Evolutionary conservation across 352 stramenopile genomes (phyloP).

Genomic region (Stramenopiles sp.): DNA sequence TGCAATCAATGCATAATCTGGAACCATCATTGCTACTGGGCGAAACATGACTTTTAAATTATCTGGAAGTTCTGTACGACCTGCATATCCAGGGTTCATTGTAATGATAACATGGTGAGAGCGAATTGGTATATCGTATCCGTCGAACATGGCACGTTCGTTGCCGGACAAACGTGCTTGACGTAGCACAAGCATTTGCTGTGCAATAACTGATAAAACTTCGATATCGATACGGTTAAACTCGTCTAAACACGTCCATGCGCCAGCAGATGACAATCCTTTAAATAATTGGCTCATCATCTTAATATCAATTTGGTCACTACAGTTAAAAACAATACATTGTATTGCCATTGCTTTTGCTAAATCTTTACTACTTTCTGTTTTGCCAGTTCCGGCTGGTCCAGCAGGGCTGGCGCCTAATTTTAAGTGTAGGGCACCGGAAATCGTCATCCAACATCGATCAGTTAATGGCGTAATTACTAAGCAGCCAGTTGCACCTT

Average conservation of each 20-base stretch:
- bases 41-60: slow-evolving; percentile 91
- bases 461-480: slow-evolving; percentile 91
- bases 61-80: slow-evolving; percentile 87
- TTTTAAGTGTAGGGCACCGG: slow-evolving; percentile 90
- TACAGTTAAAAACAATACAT: slow-evolving; percentile 91
- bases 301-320: slow-evolving; percentile 89
- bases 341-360: slow-evolving; percentile 81
- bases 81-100: slow-evolving; percentile 96
- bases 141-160: slow-evolving; percentile 88
- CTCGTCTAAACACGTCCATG: slow-evolving; percentile 94
- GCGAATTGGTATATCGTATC: slow-evolving; percentile 86
- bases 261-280: slow-evolving; percentile 76
- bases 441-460: slow-evolving; percentile 89
- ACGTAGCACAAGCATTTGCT: slow-evolving; percentile 90
- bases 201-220: slow-evolving; percentile 85
- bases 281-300: slow-evolving; percentile 97
- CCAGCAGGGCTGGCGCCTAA: slow-evolving; percentile 82
- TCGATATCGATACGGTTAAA: slow-evolving; percentile 92
- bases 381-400: slow-evolving; percentile 84
- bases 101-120: slow-evolving; percentile 89
- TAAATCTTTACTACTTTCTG: slow-evolving; percentile 89
- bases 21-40: slow-evolving; percentile 85
- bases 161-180: slow-evolving; percentile 88
- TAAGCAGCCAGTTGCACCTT: slow-evolving; percentile 85
- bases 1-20: slow-evolving; percentile 83